These are phyloP conservation scores for Tubosaeta brunneosetosa DNA, from an alignment of 768 basidiomycete species.

Conservation along the genomic window DNA sequence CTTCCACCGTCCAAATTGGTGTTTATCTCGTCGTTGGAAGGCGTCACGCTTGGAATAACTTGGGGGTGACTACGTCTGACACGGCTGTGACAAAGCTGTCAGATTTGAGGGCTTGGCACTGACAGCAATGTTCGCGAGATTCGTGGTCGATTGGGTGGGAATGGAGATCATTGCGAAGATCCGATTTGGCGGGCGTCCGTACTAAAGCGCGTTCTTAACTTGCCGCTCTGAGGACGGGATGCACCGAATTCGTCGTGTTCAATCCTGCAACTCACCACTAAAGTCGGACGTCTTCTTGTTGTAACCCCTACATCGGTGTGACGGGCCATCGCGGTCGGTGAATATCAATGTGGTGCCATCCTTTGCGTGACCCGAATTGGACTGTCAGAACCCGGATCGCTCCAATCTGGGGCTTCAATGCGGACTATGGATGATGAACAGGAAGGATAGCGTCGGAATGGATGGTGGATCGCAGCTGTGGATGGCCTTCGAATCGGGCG, in stretches of 20 bases:
- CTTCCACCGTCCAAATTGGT: slow-evolving; percentile 67
- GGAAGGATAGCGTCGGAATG: slow-evolving; percentile 34
- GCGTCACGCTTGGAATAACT: slow-evolving; percentile 23
- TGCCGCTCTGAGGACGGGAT: slow-evolving; percentile 68
- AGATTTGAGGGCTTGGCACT: slow-evolving; percentile 36
- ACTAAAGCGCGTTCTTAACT: slow-evolving; percentile 71
- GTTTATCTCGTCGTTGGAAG: slow-evolving; percentile 65
- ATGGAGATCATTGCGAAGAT: slow-evolving; percentile 46
- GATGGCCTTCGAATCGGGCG: too few species aligned
- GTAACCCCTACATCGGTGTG: slow-evolving; percentile 46
- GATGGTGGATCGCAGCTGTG: too few species aligned
- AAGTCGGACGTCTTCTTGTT: slow-evolving; percentile 84
- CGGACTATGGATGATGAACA: slow-evolving; percentile 36
- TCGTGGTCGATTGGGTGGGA: slow-evolving; percentile 11
- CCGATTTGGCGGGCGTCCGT: slow-evolving; percentile 67
- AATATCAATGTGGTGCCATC: slow-evolving; percentile 39
- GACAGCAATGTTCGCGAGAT: slow-evolving; percentile 21
- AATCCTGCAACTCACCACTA: slow-evolving; percentile 70
- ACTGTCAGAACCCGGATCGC: slow-evolving; percentile 69
- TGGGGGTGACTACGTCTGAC: slow-evolving; percentile 24
- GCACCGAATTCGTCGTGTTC: slow-evolving; percentile 65
- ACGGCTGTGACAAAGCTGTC: slow-evolving; percentile 28
- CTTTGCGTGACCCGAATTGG: slow-evolving; percentile 34
- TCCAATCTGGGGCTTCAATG: slow-evolving; percentile 38
- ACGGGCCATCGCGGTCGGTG: slow-evolving; percentile 40